Base-by-base conservation (phyloP, 1,284 basidiomycete genomes). In the Pterula multifida region DNA sequence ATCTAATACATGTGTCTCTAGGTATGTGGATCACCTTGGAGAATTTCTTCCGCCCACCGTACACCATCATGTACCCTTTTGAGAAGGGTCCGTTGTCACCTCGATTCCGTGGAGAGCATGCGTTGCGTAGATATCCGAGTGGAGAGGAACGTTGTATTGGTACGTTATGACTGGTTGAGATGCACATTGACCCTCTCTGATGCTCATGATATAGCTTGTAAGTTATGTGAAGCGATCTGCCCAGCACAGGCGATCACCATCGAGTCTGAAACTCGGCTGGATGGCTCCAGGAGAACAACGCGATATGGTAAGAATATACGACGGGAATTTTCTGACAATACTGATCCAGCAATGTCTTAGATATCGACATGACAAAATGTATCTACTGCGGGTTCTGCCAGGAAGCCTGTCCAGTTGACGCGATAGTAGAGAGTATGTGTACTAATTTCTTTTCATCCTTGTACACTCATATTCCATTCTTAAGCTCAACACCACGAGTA, bases 1-100 rank as follows among this genome's bases (percentile, higher is more conserved):
- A 52, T 47, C 24, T 44, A 28, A 50, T 26, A 53, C 53, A 46
- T 50, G 47, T 44, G 36, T 39, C 48, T 53, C 13, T 57, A 96
- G 94, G 95, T 61, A 95, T 98, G 90, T 97, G 94, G 92, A 86
- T 99, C 65, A 93, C 98, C n/a, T 61, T 98, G 56, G 96, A 98
- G 68, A 90, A 98, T 66, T 92, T 96, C 72, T 96, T 95, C 79
- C 81, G 92, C 52, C 90, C 90, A 45, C 95, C 95, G 26, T 98
- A 98, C 70, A 98, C 95, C 42, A 98, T 98, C 75, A 96, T 89
- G 85, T 92, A 91, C 63, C 89, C 89, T 13, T 97, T 94, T 62
- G 96, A 99, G 71, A 98, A 98, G 69, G 96, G 96, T 19, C 96
- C 96, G 36, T 70, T 98, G 51, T 96, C 91, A 36, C 94, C 96